Evolutionary conservation across 164 flowering plant genomes (phyloP), one percentile per base, ranked within the genome.

Genomic region (Aristolochia contorta): DNA sequence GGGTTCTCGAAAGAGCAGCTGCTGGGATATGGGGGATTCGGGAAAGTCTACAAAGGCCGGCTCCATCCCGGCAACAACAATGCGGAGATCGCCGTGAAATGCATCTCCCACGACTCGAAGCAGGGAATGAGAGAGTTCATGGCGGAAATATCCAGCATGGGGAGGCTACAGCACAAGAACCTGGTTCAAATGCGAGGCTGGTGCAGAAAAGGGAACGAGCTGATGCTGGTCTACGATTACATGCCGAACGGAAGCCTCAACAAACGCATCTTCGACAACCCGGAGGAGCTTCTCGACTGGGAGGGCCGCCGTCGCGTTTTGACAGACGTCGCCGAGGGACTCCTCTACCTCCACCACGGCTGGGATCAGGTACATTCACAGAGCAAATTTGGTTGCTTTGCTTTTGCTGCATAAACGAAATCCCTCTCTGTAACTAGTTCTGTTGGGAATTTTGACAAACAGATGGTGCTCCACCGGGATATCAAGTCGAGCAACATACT

Each of bases 11-110:
- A 65, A 1, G 72, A 71, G 0, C 60, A 73, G 57, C 70, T 86
- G n/a, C 65, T 85, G 12, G 97, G 97, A 0, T 57, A 71, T 3
- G 97, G 97, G 7, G 92, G 94, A 16, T 87, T 85, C 65, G 92
- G 95, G 0, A 73, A 55, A 50, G 95, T 90, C 0, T 90, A 77
- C 27, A 53, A 53, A 27, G 56, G 56, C n/a, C n/a, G n/a, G n/a
- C n/a, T n/a, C n/a, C n/a, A n/a, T n/a, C n/a, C n/a, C n/a, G n/a
- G n/a, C 56, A 21, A 22, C 56, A 53, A 30, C 56, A 54, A 71
- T 59, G 57, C 75, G 0, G 80, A 75, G 46, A 66, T 84, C 3
- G 97, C 89, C 0, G 91, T 90, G 23, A 90, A 90, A 67, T 82
- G 95, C 67, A 82, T 85, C 22, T 75, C 77, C 61, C 89, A 84